A percentile compares a stretch with the other conserved stretches of the same genome.
phyloP scores from a whole-genome alignment of 306 rosid genomes.

The Vachellia collinsii region DNA sequence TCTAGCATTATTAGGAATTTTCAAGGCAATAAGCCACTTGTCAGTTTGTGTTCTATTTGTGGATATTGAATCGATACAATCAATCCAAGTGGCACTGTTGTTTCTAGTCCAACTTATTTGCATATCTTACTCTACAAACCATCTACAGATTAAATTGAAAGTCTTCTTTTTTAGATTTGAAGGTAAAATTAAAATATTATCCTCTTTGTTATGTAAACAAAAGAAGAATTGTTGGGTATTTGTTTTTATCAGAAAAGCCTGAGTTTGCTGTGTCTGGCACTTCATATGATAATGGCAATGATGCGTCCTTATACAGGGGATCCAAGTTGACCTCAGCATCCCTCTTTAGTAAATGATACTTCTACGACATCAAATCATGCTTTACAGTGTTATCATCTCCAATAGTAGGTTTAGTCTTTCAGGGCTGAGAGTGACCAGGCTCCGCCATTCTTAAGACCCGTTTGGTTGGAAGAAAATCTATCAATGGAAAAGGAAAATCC shows the following conservation, averaged over 20 bases:
- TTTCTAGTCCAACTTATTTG: neutral
- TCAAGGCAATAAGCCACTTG: neutral
- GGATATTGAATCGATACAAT: slow-evolving; percentile 25
- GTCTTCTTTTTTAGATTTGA: neutral
- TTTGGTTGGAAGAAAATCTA: too few species aligned
- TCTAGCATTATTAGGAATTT: slow-evolving; percentile 14
- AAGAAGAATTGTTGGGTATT: neutral
- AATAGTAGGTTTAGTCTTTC: neutral
- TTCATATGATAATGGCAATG: slow-evolving; percentile 13
- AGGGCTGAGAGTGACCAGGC: neutral
- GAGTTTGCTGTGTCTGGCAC: neutral
- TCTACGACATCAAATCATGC: neutral
- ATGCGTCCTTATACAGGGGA: neutral
- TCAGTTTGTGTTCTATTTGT: slow-evolving; percentile 8
- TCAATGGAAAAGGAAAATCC: too few species aligned
- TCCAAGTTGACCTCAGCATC: neutral
- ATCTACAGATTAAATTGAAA: neutral
- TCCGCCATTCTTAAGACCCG: neutral
- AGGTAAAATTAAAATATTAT: neutral
- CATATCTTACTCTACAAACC: neutral
- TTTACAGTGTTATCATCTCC: neutral
- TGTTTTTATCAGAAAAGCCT: neutral
- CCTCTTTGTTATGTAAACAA: neutral
- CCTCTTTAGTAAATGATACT: neutral
- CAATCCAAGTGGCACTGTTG: slow-evolving; percentile 8